phyloP scores from a whole-genome alignment of 192 early-diverging fungal species.

The Fimicolochytrium jonesii region DNA sequence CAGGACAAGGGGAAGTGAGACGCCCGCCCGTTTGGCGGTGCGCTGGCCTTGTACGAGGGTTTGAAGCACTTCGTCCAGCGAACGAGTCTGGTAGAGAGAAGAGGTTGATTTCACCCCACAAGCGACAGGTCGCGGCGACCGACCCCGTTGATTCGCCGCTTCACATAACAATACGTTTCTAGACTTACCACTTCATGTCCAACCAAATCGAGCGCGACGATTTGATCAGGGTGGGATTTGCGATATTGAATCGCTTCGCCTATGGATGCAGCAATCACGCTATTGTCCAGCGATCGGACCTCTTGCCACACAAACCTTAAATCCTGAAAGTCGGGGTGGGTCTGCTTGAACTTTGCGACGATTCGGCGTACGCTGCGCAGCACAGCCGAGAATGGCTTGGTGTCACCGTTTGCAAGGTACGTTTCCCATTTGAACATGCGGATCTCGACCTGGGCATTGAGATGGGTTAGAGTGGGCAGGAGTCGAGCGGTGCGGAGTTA shows the following conservation, averaged over 20 bases:
- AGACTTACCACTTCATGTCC: neutral
- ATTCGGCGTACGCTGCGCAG: conserved; percentile 5
- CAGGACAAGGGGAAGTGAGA: neutral
- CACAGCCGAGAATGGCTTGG: neutral
- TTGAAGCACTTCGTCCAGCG: too few relatives aligned
- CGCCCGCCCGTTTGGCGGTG: neutral
- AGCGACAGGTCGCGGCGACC: too few relatives aligned
- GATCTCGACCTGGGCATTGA: conserved; percentile 1
- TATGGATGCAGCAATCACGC: neutral
- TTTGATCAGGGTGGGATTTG: neutral
- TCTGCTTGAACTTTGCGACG: neutral
- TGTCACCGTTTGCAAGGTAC: neutral
- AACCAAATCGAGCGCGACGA: conserved; percentile 6
- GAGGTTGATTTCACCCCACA: too few relatives aligned
- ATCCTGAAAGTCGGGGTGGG: conserved; percentile 1
- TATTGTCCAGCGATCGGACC: neutral
- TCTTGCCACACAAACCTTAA: conserved; percentile 6
- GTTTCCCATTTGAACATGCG: neutral
- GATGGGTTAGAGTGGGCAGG: too few relatives aligned
- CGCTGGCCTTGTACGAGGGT: too few relatives aligned
- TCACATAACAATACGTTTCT: neutral
- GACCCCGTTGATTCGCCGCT: neutral
- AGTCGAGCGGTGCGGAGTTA: too few relatives aligned
- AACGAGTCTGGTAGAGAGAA: too few relatives aligned
- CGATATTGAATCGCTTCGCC: neutral